Evolutionary conservation across 179 eudicot species (phyloP), one percentile per base, ranked within the genome.

Genomic region (Vitellaria paradoxa): DNA sequence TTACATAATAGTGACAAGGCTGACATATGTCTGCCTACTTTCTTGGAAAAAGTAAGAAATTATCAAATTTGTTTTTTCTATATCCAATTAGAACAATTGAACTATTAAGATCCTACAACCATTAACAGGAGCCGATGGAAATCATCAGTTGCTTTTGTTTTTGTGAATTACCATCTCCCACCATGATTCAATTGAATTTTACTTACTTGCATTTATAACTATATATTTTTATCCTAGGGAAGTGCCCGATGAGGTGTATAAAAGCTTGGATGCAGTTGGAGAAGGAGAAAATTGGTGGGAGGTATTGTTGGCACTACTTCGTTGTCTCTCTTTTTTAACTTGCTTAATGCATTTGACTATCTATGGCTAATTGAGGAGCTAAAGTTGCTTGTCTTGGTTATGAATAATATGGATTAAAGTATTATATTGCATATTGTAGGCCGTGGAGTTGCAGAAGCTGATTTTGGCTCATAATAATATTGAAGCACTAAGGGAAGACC

Each of bases 251-350:
- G 96, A 93, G 86, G 91, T 96, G 40, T 96, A 96, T 80, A 85
- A 90, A 84, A 90, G 88, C 81, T 84, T 95, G 85, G 98, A 96
- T 82, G 87, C 91, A 40, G 87, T 87, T 59, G 87, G 88, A 53
- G 93, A 85, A 77, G 97, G 89, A 65, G 98, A 88, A 84, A 93
- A 87, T 46, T 96, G 99, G 98, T 96, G 99, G 99, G 99, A 96
- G 99, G 99, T 96, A 85, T 46, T 78, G 18, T 52, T 53, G 42
- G 56, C 70, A 49, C 49, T 53, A 26, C 65, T 70, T 70, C 30
- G 9, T 53, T 62, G 3, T 53, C 17, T 49, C 12, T 52, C 79
- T 75, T 49, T 45, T 23, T 77, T 70, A 9, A 76, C 37, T 46
- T 65, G 59, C 67, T 65, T 40, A 30, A 56, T 72, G 17, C 53